Evolutionary conservation across 106 monocot genomes (phyloP), one percentile per base, ranked within the genome.

Genomic region (Triglochin maritima): DNA sequence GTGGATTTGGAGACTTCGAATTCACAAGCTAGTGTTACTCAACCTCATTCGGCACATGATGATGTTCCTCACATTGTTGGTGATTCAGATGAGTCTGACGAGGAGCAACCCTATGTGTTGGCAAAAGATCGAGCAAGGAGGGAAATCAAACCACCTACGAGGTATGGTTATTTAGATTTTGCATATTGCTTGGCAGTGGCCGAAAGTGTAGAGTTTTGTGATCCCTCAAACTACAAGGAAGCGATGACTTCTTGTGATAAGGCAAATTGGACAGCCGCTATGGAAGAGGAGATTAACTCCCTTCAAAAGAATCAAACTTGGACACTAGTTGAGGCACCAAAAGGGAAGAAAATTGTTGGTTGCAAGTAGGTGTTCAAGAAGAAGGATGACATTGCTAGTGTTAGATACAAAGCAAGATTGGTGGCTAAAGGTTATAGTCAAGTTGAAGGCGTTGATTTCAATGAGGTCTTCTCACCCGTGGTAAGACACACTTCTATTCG

Each of bases 281-380:
- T 65, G 65, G n/a, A 47, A 65, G 47, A 48, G 65, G 65, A 49
- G 49, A 10, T 65, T 49, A 13, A 49, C 4, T 65, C 49, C 47
- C 65, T 65, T 7, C 47, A 49, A 3, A 65, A 65, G 49, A 65
- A 65, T 15, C 7, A 65, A 44, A 65, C 49, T 2, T 65, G 15
- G 47, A 47, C 4, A 3, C 11, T 65, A 7, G 65, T 65, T 2
- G 29, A 49, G 44, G 4, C 12, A 10, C n/a, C 65, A 14, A 4
- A 29, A 15, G 65, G 16, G 13, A 46, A 16, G 4, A 65, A 50
- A 3, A 46, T 65, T 65, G 17, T 65, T 3, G 65, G 49, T 7
- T 65, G 49, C 47, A 65, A 65, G 7, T 65, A 49, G 65, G 49
- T 65, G 7, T 65, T 65, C 16, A 65, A 65, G 49, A 49, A 14